A percentile compares a stretch with the other conserved stretches of the same genome.
Evolutionary conservation across 2,329 filamentous ascomycete genomes (phyloP).

Genomic region (Chaetomiaceae sp.): DNA sequence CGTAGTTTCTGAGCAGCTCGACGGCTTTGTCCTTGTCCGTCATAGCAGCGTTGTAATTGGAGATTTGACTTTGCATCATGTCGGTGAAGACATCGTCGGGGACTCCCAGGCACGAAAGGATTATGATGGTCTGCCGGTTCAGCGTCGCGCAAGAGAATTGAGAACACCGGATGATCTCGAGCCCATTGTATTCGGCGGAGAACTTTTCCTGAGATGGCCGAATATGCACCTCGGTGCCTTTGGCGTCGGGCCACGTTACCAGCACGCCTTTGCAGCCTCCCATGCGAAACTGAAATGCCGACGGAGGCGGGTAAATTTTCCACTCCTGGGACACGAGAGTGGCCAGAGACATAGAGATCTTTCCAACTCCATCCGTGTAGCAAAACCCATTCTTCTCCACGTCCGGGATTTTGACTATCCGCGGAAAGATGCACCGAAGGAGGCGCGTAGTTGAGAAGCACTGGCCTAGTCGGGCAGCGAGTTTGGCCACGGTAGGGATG

Average conservation of each 20-base stretch:
- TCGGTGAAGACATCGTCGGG: slow-evolving; percentile 57
- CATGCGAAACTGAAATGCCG: slow-evolving; percentile 85
- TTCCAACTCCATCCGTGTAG: slow-evolving; percentile 91
- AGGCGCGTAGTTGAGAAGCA: slow-evolving; percentile 91
- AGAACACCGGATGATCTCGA: slow-evolving; percentile 84
- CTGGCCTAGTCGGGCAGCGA: slow-evolving; percentile 82
- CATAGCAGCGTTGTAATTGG: slow-evolving; percentile 65
- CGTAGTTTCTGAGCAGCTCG: slow-evolving; percentile 61
- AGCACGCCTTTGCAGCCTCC: slow-evolving; percentile 90
- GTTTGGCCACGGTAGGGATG: slow-evolving; percentile 81
- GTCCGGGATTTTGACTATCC: slow-evolving; percentile 59
- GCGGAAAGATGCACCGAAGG: slow-evolving; percentile 57
- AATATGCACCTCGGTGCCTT: slow-evolving; percentile 64
- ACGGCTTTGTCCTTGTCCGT: slow-evolving; percentile 57
- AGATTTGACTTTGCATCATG: slow-evolving; percentile 63
- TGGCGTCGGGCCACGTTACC: slow-evolving; percentile 63
- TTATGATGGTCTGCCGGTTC: slow-evolving; percentile 83
- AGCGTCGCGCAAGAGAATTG: slow-evolving; percentile 70
- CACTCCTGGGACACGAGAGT: slow-evolving; percentile 67
- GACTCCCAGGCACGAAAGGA: slow-evolving; percentile 76
- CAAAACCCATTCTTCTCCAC: slow-evolving; percentile 61
- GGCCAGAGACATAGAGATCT: slow-evolving; percentile 75
- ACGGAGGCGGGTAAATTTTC: slow-evolving; percentile 58
- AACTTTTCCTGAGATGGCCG: slow-evolving; percentile 89
- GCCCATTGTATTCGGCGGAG: slow-evolving; percentile 56